Conservation (phyloP, 176 grass and related monocot genomes). For the bread wheat (Triticum aestivum) region DNA sequence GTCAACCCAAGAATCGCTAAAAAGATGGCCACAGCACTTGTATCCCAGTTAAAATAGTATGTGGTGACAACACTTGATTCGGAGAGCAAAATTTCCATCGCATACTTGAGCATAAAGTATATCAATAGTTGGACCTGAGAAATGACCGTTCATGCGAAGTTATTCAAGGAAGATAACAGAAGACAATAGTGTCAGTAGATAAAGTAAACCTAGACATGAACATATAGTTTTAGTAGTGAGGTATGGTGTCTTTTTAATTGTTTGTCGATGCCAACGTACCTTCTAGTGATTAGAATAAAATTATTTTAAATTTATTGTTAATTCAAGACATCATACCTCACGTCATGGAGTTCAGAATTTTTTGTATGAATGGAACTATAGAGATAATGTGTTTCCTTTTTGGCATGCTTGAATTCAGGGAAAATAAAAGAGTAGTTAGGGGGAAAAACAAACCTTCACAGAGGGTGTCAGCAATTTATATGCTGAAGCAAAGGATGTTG, state of each 20-base stretch:
- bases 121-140: constrained; percentile 88
- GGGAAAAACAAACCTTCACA: constrained; percentile 58
- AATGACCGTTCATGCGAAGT: neutral
- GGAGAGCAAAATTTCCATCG: constrained; percentile 95
- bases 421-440: neutral
- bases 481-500: constrained; percentile 71
- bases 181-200: constrained; percentile 2
- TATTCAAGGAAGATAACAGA: constrained; percentile 13
- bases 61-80: constrained; percentile 91
- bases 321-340: neutral
- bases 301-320: neutral
- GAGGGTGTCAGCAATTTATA: constrained; percentile 95
- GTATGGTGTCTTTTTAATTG: neutral
- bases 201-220: too few relatives aligned
- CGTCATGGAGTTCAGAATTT: neutral
- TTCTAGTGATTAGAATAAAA: neutral
- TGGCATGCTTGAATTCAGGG: neutral
- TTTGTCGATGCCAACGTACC: neutral
- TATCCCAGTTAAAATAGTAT: constrained; percentile 88
- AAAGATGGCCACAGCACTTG: constrained; percentile 81
- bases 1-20: constrained; percentile 78
- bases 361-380: neutral
- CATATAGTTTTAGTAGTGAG: too few relatives aligned
- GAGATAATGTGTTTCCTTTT: neutral
- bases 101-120: constrained; percentile 99